Percentiles rank a stretch among this genome's conserved stretches.
These are phyloP conservation scores for Ilyonectria destructans DNA, from an alignment of 2,329 filamentous ascomycete species.

Conservation along the genomic window DNA sequence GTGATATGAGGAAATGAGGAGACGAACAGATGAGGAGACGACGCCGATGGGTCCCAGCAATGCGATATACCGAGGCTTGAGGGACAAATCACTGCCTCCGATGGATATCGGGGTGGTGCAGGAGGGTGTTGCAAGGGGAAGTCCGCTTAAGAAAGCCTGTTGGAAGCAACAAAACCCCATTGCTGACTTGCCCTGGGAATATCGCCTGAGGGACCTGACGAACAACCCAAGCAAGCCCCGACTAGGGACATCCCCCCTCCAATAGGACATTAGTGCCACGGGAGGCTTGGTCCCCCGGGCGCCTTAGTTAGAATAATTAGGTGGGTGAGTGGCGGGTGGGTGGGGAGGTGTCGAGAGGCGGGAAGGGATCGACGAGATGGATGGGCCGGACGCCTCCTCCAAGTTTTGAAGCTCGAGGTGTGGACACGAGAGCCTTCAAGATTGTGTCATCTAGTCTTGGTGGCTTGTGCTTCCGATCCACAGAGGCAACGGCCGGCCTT, in stretches of 20 bases:
- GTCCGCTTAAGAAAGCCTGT: conserved; percentile 33
- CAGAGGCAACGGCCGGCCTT: neutral
- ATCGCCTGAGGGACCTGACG: conserved; percentile 30
- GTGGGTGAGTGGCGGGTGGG: conserved; percentile 29
- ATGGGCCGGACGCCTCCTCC: conserved; percentile 27
- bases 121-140: conserved; percentile 28
- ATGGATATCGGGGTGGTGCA: conserved; percentile 13
- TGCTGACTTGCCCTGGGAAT: conserved; percentile 27
- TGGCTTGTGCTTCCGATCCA: neutral
- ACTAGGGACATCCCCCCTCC: conserved; percentile 30
- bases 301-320: conserved; percentile 36
- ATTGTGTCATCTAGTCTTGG: neutral
- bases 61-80: neutral
- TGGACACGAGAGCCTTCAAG: neutral
- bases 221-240: conserved; percentile 35
- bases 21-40: neutral
- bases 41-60: neutral
- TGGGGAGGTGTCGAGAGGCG: conserved; percentile 32
- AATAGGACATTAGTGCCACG: conserved; percentile 46
- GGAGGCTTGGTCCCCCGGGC: conserved; percentile 46
- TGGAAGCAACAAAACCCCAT: conserved; percentile 43
- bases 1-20: conserved; percentile 3
- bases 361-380: conserved; percentile 43
- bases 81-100: conserved; percentile 2
- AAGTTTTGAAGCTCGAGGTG: neutral